Percentiles rank a stretch among this genome's conserved stretches.
Evolutionary conservation across 352 stramenopile genomes (phyloP).

Genomic region (Albugo laibachii): DNA sequence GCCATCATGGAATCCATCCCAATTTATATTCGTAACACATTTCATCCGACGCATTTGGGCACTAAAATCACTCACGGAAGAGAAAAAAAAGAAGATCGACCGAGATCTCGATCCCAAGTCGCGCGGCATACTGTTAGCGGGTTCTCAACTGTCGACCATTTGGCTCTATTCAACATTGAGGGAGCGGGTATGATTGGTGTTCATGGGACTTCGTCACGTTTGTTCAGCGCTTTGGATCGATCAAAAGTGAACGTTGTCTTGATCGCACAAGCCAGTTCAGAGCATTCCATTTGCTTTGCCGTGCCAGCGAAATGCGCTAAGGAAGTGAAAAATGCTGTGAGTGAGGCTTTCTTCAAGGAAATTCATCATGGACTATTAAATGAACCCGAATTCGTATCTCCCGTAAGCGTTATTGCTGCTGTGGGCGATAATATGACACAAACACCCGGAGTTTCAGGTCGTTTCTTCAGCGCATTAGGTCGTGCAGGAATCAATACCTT

Average conservation of each 20-base stretch:
- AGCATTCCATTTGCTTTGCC: constrained; percentile 93
- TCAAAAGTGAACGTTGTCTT: constrained; percentile 88
- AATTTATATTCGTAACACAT: constrained; percentile 96
- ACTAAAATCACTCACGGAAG: constrained; percentile 45
- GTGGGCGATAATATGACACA: constrained; percentile 91
- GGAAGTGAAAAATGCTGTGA: constrained; percentile 47
- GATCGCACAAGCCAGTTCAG: constrained; percentile 87
- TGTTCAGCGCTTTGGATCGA: constrained; percentile 85
- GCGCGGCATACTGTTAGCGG: constrained; percentile 66
- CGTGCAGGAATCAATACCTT: constrained; percentile 90
- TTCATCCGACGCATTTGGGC: constrained; percentile 71
- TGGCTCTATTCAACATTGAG: constrained; percentile 93
- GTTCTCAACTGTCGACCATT: constrained; percentile 86
- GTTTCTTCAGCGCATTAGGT: constrained; percentile 88
- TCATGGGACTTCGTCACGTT: constrained; percentile 79
- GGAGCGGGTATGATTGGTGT: constrained; percentile 89
- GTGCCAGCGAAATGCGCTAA: constrained; percentile 54
- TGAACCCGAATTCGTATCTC: constrained; percentile 63
- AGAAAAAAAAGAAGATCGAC: neutral
- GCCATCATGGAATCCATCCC: constrained; percentile 83
- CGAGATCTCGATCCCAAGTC: neutral
- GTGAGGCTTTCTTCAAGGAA: constrained; percentile 77
- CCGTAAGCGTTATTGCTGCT: constrained; percentile 89
- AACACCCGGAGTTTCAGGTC: constrained; percentile 79
- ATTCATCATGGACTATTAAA: constrained; percentile 71